These are phyloP conservation scores for Cladosporium halotolerans DNA, from an alignment of 2,329 filamentous ascomycete genomes.

Conservation along the genomic window DNA sequence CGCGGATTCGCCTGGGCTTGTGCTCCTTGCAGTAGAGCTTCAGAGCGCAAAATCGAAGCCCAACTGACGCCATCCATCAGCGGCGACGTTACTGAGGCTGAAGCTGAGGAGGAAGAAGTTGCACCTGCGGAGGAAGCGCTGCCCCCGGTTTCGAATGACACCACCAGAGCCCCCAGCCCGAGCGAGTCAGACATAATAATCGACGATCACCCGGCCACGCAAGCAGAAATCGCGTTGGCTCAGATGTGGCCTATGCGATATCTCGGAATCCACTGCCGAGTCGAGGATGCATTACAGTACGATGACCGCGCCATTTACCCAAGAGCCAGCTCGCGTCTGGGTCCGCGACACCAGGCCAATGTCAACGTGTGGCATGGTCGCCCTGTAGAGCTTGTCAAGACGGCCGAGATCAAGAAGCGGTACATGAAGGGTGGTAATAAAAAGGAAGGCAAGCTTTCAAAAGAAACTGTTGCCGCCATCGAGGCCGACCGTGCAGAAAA, in stretches of 20 bases:
- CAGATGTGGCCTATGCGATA: slow-evolving; percentile 97
- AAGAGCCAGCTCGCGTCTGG: slow-evolving; percentile 84
- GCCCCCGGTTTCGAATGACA: slow-evolving; percentile 46
- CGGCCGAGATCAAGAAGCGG: slow-evolving; percentile 76
- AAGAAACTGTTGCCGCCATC: slow-evolving; percentile 70
- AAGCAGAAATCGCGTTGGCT: slow-evolving; percentile 85
- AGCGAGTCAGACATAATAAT: slow-evolving; percentile 45
- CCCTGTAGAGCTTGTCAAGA: slow-evolving; percentile 84
- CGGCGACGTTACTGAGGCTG: slow-evolving; percentile 45
- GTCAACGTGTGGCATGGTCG: slow-evolving; percentile 79
- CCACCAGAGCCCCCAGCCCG: slow-evolving; percentile 53
- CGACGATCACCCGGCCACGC: slow-evolving; percentile 59
- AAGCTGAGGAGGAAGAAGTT: slow-evolving; percentile 60
- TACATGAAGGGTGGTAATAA: slow-evolving; percentile 60
- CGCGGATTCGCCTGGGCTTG: slow-evolving; percentile 98
- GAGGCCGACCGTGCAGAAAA: slow-evolving; percentile 76
- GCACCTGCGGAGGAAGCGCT: slow-evolving; percentile 64
- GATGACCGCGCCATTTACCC: slow-evolving; percentile 93
- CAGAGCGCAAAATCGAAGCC: slow-evolving; percentile 86
- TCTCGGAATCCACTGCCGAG: slow-evolving; percentile 87
- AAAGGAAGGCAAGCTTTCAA: slow-evolving; percentile 69
- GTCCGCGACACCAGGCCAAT: slow-evolving; percentile 83
- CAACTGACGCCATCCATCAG: slow-evolving; percentile 73
- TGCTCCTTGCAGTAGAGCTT: slow-evolving; percentile 89
- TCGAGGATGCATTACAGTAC: slow-evolving; percentile 92